Conservation (phyloP, 2,329 filamentous ascomycete species). For the Aotearoamyces nothofagi region DNA sequence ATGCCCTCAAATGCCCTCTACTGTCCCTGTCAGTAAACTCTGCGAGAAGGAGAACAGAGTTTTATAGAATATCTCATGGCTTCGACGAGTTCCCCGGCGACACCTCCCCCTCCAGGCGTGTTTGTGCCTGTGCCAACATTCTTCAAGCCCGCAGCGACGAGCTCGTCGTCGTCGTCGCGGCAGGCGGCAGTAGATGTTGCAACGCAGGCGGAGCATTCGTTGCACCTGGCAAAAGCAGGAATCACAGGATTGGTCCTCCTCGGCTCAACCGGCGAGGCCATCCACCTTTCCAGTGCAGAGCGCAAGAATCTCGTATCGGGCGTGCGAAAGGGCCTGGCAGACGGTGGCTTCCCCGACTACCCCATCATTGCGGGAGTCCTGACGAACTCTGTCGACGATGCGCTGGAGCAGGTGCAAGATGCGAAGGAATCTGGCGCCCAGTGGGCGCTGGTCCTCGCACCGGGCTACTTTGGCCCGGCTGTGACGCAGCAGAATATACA, state of each 20-base stretch:
- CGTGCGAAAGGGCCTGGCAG: conserved; percentile 35
- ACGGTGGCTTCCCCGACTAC: conserved; percentile 36
- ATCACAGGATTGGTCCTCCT: conserved; percentile 43
- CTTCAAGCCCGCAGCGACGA: conserved; percentile 27
- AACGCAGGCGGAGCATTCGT: conserved; percentile 36
- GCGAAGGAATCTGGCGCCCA: conserved; percentile 42
- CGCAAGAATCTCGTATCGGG: conserved; percentile 34
- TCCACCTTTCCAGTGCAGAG: conserved; percentile 39
- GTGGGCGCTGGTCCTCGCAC: conserved; percentile 45
- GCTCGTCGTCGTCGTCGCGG: conserved; percentile 4
- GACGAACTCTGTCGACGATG: conserved; percentile 38
- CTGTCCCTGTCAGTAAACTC: no score
- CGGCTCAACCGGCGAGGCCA: conserved; percentile 45
- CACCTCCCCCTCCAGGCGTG: conserved; percentile 29
- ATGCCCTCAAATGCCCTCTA: no score
- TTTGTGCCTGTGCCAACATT: conserved; percentile 44
- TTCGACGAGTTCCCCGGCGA: not conserved
- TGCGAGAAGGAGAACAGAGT: no score
- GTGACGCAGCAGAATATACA: conserved; percentile 39
- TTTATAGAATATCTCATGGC: conserved; percentile 2
- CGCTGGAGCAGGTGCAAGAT: conserved; percentile 29
- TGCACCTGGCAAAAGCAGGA: conserved; percentile 41
- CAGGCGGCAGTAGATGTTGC: conserved; percentile 31
- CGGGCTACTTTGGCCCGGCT: conserved; percentile 44
- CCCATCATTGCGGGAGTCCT: conserved; percentile 41